phyloP scores from a whole-genome alignment of 176 grass and related monocot genomes.

The Eremochloa ophiuroides region DNA sequence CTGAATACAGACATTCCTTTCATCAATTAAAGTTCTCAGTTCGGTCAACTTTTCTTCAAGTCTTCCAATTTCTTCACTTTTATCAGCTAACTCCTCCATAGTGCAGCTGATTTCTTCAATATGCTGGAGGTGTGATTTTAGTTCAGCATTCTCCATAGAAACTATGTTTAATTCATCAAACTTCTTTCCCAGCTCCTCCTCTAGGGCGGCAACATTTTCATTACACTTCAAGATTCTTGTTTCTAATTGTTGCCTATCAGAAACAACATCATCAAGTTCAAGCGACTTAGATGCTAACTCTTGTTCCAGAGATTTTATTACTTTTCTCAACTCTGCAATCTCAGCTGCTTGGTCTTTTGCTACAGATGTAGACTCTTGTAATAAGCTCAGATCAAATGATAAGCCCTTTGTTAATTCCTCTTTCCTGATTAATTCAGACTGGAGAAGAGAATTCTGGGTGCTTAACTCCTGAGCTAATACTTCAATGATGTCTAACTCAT shows the following conservation, averaged over 20 bases:
- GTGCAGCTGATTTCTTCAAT: slow-evolving; percentile 30
- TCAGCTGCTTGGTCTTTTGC: slow-evolving; percentile 71
- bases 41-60: slow-evolving; percentile 59
- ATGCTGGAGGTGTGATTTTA: slow-evolving; percentile 56
- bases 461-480: slow-evolving; percentile 46
- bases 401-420: slow-evolving; percentile 76
- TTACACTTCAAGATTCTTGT: slow-evolving; percentile 42
- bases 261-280: slow-evolving; percentile 49
- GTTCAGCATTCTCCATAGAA: slow-evolving; percentile 51
- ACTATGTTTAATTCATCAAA: slow-evolving; percentile 35
- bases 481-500: slow-evolving; percentile 53
- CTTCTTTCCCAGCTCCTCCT: slow-evolving; percentile 57
- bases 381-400: slow-evolving; percentile 85
- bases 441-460: slow-evolving; percentile 46
- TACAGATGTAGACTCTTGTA: slow-evolving; percentile 81
- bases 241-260: slow-evolving; percentile 43
- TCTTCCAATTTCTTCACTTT: slow-evolving; percentile 32
- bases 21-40: slow-evolving; percentile 33
- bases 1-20: slow-evolving; percentile 22
- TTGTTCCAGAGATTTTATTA: slow-evolving; percentile 45
- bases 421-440: slow-evolving; percentile 73
- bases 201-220: slow-evolving; percentile 44
- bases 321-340: slow-evolving; percentile 47
- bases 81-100: slow-evolving; percentile 56
- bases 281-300: slow-evolving; percentile 45